Base-by-base conservation (phyloP, 73 alveolate species). In the Paramecium octaurelia region DNA sequence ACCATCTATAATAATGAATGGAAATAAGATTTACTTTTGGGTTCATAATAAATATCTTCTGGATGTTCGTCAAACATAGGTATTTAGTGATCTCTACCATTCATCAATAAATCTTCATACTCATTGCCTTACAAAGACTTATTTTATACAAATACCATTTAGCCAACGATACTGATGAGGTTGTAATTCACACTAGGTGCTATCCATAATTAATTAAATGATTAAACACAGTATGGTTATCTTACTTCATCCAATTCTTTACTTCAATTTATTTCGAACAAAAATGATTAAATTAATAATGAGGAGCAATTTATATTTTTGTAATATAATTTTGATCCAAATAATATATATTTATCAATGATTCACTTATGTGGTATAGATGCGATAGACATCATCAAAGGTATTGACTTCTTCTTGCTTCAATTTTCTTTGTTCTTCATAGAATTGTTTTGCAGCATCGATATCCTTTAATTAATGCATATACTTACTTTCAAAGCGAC, bases 321-420 rank as follows among this genome's bases (percentile, higher is more conserved):
- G 6, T 18, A 54, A 54, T 3, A 16, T 54, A 54, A 54, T 54
- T 54, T 54, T 54, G 6, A 54, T 54, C 69, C 31, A 18, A 54
- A 54, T 54, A 54, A 54, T 54, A 54, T 54, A 54, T n/a, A 64
- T 64, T 20, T 31, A 64, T 73, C 87, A 80, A 31, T 48, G 34
- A 40, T 80, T 80, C 64, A 80, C 91, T 80, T 80, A 43, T 7
- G 46, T 44, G 36, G 43, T 27, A 35, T 80, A 80, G 34, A 80
- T 80, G 34, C 91, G 70, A 64, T 44, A 80, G 10, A 80, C 91
- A 80, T 80, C 91, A 35, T 80, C 91, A 80, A 80, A 80, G 29
- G 91, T 80, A 29, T 80, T 80, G 1, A 80, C 70, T 48, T 80
- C 91, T 20, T 80, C 91, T 42, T 31, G 18, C 16, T 80, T 80